phyloP scores from a whole-genome alignment of 2,329 filamentous ascomycete genomes.

The Penicillium sp. region DNA sequence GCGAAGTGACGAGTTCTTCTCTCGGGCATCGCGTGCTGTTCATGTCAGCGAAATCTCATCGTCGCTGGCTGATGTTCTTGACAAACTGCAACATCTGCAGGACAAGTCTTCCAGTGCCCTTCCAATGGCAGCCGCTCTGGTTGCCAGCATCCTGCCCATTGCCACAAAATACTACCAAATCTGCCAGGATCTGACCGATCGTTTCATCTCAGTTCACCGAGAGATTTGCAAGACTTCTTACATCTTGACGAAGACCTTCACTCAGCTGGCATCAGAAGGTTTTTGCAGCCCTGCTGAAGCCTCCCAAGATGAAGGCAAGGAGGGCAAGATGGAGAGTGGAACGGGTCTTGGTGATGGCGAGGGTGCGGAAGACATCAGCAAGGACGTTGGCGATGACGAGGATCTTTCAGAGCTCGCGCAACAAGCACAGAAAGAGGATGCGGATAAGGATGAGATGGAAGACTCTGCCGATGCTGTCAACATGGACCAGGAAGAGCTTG shows the following conservation, averaged over 20 bases:
- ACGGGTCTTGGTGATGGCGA: slow-evolving; percentile 94
- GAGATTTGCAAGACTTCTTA: slow-evolving; percentile 73
- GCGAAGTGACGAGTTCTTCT: slow-evolving; percentile 56
- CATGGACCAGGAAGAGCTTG: slow-evolving; percentile 80
- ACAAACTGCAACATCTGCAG: slow-evolving; percentile 49
- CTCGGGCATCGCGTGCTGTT: slow-evolving; percentile 59
- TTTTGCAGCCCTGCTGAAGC: slow-evolving; percentile 91
- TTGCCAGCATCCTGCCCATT: slow-evolving; percentile 68
- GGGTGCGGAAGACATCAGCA: slow-evolving; percentile 95
- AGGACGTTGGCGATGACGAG: slow-evolving; percentile 92
- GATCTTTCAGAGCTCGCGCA: slow-evolving; percentile 90
- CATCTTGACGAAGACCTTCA: slow-evolving; percentile 74
- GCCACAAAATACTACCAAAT: slow-evolving; percentile 70
- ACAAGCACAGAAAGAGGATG: slow-evolving; percentile 68
- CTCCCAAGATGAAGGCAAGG: slow-evolving; percentile 67
- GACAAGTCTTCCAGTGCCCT: slow-evolving; percentile 46
- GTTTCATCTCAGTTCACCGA: slow-evolving; percentile 66
- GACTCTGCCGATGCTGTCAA: slow-evolving; percentile 51
- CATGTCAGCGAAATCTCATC: slow-evolving; percentile 58
- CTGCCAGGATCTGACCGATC: slow-evolving; percentile 59
- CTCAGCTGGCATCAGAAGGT: slow-evolving; percentile 76
- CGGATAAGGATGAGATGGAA: slow-evolving; percentile 45
- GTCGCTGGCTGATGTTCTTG: slow-evolving; percentile 48
- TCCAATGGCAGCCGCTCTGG: slow-evolving; percentile 56
- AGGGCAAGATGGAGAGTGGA: slow-evolving; percentile 82